Conservation (phyloP, 78 protist genomes). For the Dictyostelium purpureum region DNA sequence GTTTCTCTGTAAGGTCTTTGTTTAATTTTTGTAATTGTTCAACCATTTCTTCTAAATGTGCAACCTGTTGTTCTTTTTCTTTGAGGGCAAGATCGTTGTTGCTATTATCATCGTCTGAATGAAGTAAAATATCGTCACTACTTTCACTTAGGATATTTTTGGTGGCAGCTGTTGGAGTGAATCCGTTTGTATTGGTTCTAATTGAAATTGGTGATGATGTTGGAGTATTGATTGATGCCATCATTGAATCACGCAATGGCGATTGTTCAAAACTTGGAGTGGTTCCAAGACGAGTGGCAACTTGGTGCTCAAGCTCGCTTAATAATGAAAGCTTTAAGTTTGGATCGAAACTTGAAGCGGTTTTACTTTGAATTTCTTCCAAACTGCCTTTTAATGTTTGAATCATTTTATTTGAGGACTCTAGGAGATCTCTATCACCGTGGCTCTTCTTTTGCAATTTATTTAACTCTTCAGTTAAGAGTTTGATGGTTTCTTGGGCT, state of each 20-base stretch:
- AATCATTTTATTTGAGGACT: slow-evolving; percentile 31
- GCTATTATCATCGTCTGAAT: background rate
- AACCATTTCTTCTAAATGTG: background rate
- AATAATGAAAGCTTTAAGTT: slow-evolving; percentile 41
- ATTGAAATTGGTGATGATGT: background rate
- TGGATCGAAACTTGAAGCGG: slow-evolving; percentile 25
- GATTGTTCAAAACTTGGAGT: slow-evolving; percentile 27
- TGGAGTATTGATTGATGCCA: background rate
- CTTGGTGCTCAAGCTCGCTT: slow-evolving; percentile 63
- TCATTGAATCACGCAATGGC: background rate
- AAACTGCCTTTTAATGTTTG: slow-evolving; percentile 13
- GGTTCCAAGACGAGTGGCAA: slow-evolving; percentile 40
- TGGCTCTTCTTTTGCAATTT: slow-evolving; percentile 14
- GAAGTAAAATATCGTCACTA: background rate
- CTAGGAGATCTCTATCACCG: slow-evolving; percentile 16
- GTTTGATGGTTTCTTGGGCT: slow-evolving; percentile 19
- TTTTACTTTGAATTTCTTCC: slow-evolving; percentile 14
- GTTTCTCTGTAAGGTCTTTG: background rate
- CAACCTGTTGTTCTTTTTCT: background rate
- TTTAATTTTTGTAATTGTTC: background rate
- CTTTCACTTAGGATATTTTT: background rate
- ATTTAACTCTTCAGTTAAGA: slow-evolving; percentile 12
- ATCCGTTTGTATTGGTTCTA: background rate
- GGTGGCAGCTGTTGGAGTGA: background rate
- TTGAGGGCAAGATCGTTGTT: background rate